phyloP scores from a whole-genome alignment of 2,329 filamentous ascomycete species.

The Lasiodiplodia sp. region DNA sequence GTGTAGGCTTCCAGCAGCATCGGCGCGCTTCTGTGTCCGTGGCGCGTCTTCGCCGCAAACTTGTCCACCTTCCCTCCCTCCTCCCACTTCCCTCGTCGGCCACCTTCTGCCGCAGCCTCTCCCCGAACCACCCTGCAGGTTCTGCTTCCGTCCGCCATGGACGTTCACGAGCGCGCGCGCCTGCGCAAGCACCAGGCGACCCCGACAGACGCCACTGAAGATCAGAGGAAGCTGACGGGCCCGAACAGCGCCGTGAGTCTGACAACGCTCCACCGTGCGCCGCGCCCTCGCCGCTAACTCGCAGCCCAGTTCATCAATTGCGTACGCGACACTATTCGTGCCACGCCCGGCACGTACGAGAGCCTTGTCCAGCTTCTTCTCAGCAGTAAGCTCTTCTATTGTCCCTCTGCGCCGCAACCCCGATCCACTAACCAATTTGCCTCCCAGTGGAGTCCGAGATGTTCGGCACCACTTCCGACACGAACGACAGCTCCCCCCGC shows the following conservation, averaged over 20 bases:
- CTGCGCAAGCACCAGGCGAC: not conserved
- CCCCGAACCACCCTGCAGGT: not conserved
- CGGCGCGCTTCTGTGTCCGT: not conserved
- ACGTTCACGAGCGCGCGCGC: not conserved
- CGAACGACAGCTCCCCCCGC: not conserved
- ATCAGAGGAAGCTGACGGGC: not conserved
- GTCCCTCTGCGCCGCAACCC: not conserved
- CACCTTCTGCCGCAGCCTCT: not conserved
- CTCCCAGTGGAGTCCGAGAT: not conserved
- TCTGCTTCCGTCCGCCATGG: not conserved
- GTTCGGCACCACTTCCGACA: not conserved
- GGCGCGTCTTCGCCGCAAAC: not conserved
- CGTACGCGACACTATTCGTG: not conserved
- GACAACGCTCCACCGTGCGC: not conserved
- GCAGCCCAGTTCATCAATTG: not conserved
- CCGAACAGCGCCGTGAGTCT: not conserved
- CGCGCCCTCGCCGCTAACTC: not conserved
- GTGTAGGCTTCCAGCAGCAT: not conserved
- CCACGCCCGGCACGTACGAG: not conserved
- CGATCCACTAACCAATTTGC: not conserved
- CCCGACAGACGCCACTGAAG: not conserved
- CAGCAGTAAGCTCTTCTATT: not conserved
- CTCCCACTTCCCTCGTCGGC: not conserved
- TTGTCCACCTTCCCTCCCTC: not conserved
- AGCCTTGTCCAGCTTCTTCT: not conserved